Evolutionary conservation across 768 basidiomycete genomes (phyloP).

Genomic region (Arthromyces matolae): DNA sequence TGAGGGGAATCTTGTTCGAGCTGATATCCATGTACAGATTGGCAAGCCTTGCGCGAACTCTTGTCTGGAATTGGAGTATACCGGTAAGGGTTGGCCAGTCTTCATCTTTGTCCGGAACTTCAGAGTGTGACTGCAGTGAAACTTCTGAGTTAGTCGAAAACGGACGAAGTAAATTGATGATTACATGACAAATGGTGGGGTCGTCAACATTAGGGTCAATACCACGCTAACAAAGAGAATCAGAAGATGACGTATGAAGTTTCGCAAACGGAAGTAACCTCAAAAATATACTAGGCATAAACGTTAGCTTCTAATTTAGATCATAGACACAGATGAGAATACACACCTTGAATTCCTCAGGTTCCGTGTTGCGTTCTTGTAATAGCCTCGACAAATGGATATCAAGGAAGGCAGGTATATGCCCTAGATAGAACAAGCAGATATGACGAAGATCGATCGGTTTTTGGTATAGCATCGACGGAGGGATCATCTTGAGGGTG

Average conservation of each 20-base stretch:
- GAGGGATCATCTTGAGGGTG: slow-evolving; percentile 81
- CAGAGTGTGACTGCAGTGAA: slow-evolving; percentile 69
- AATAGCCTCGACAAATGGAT: slow-evolving; percentile 80
- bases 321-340: slow-evolving; percentile 8
- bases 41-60: slow-evolving; percentile 70
- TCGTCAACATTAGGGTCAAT: slow-evolving; percentile 96
- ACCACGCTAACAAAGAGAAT: slow-evolving; percentile 58
- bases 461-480: slow-evolving; percentile 80
- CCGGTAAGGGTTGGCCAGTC: slow-evolving; percentile 80
- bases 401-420: slow-evolving; percentile 90
- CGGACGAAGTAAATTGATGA: slow-evolving; percentile 18
- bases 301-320: slow-evolving; percentile 6
- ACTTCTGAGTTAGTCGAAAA: neutral
- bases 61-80: slow-evolving; percentile 75
- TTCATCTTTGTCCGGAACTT: slow-evolving; percentile 73
- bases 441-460: slow-evolving; percentile 94
- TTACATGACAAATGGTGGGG: slow-evolving; percentile 79
- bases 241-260: neutral
- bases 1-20: slow-evolving; percentile 45
- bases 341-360: slow-evolving; percentile 70
- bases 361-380: slow-evolving; percentile 77
- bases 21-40: slow-evolving; percentile 71
- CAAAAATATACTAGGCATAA: slow-evolving; percentile 61
- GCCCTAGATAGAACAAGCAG: slow-evolving; percentile 95
- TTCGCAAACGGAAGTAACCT: slow-evolving; percentile 37